A percentile compares a stretch with the other conserved stretches of the same genome.
These are phyloP conservation scores for Hymenoscyphus linearis DNA, from an alignment of 2,329 filamentous ascomycete genomes.

Conservation along the genomic window DNA sequence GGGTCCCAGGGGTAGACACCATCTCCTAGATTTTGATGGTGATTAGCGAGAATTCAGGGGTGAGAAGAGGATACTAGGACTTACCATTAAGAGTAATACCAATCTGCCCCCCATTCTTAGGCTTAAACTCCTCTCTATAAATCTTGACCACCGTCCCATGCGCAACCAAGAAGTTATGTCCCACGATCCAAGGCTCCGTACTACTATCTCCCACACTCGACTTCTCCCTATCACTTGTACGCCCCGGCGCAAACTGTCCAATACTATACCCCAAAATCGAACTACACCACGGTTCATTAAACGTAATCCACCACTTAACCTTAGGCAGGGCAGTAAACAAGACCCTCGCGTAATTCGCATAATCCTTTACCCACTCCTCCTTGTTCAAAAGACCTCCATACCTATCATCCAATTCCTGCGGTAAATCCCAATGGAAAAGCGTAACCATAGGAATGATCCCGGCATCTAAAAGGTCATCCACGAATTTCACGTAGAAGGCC, in stretches of 20 bases:
- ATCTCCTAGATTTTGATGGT: constrained; percentile 55
- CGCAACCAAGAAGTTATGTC: constrained; percentile 74
- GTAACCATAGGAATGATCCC: constrained; percentile 79
- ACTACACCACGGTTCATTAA: constrained; percentile 87
- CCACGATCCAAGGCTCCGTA: constrained; percentile 76
- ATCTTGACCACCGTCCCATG: constrained; percentile 77
- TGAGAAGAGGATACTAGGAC: constrained; percentile 14
- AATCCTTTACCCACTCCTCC: constrained; percentile 77
- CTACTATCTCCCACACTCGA: constrained; percentile 66
- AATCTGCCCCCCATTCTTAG: constrained; percentile 66
- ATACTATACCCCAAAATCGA: constrained; percentile 74
- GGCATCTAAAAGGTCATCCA: constrained; percentile 70
- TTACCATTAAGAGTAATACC: constrained; percentile 80
- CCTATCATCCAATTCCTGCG: constrained; percentile 69
- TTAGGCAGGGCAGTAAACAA: constrained; percentile 69
- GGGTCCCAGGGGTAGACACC: constrained; percentile 80
- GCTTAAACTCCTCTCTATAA: constrained; percentile 78
- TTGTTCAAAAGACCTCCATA: constrained; percentile 80
- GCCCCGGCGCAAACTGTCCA: constrained; percentile 77
- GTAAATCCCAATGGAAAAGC: constrained; percentile 84
- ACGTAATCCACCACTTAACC: constrained; percentile 85
- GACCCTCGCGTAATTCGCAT: constrained; percentile 69
- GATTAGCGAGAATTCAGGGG: background rate
- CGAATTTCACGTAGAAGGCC: constrained; percentile 71
- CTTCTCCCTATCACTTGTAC: constrained; percentile 68